A percentile compares a stretch with the other conserved stretches of the same genome.
phyloP scores from a whole-genome alignment of 345 rosid species.

The Durio zibethinus region DNA sequence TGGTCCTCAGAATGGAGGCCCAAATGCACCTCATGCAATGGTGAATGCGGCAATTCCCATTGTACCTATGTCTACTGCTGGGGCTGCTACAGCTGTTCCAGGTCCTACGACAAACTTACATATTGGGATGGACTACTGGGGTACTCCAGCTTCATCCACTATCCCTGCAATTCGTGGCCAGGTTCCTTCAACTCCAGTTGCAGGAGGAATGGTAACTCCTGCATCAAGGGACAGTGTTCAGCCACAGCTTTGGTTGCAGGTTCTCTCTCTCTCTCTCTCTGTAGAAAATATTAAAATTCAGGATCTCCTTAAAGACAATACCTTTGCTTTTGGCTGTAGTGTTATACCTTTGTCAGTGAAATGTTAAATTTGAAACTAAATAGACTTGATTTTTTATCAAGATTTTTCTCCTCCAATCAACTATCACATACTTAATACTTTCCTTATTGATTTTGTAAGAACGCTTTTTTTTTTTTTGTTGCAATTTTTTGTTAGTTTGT shows the following conservation, averaged over 20 bases:
- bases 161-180: slow-evolving; percentile 69
- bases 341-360: neutral
- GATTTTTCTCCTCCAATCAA: slow-evolving; percentile 1
- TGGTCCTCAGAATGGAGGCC: slow-evolving; percentile 68
- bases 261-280: slow-evolving; percentile 15
- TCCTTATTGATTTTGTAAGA: neutral
- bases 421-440: neutral
- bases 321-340: neutral
- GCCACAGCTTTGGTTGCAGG: slow-evolving; percentile 88
- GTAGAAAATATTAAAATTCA: neutral
- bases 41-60: slow-evolving; percentile 52
- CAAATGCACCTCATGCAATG: slow-evolving; percentile 39
- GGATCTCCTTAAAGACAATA: neutral
- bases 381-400: neutral
- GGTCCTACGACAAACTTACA: slow-evolving; percentile 91
- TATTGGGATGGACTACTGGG: slow-evolving; percentile 99
- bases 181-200: slow-evolving; percentile 62
- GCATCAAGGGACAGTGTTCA: slow-evolving; percentile 70
- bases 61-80: slow-evolving; percentile 61
- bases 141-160: slow-evolving; percentile 57
- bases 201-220: slow-evolving; percentile 59
- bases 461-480: neutral
- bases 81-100: slow-evolving; percentile 51
- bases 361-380: neutral
- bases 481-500: neutral